Conservation (phyloP, 257 asterid species). For the Verbascum thapsus region DNA sequence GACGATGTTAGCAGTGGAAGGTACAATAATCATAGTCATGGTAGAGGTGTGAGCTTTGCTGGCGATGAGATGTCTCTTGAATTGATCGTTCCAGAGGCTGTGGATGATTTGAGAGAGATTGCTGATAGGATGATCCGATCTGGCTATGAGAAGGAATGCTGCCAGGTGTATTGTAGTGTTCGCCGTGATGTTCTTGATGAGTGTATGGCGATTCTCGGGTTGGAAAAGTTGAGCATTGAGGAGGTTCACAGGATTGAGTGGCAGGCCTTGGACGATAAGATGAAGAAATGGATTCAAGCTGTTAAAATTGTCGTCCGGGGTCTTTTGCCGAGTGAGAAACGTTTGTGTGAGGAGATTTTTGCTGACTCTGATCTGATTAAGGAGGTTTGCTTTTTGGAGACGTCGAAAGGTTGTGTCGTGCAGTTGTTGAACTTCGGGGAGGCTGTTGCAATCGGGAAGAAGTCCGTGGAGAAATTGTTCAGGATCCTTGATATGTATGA, state of each 20-base stretch:
- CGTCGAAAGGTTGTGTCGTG: slow-evolving; percentile 90
- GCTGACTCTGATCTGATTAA: slow-evolving; percentile 69
- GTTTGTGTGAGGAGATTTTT: slow-evolving; percentile 74
- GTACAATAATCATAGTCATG: slow-evolving; percentile 50
- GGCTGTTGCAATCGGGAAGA: slow-evolving; percentile 86
- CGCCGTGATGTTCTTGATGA: slow-evolving; percentile 92
- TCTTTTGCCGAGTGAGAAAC: slow-evolving; percentile 70
- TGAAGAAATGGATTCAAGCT: slow-evolving; percentile 93
- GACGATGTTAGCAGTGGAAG: slow-evolving; percentile 65
- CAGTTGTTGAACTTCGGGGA: slow-evolving; percentile 94
- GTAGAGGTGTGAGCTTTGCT: slow-evolving; percentile 65
- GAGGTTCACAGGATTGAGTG: slow-evolving; percentile 94
- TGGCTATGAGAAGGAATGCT: slow-evolving; percentile 93
- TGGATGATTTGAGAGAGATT: slow-evolving; percentile 67
- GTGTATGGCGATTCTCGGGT: slow-evolving; percentile 71
- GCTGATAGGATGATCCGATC: slow-evolving; percentile 88
- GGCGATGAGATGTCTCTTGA: slow-evolving; percentile 69
- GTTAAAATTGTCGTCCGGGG: slow-evolving; percentile 72
- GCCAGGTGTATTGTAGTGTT: slow-evolving; percentile 81
- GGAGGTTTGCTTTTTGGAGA: slow-evolving; percentile 85
- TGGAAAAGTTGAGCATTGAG: slow-evolving; percentile 91
- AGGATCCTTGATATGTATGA: slow-evolving; percentile 93
- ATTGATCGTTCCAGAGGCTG: slow-evolving; percentile 70
- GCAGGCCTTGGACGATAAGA: slow-evolving; percentile 77
- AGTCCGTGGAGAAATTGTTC: slow-evolving; percentile 86